These are phyloP conservation scores for Mucor plumbeus DNA, from an alignment of 371 early-diverging fungal species.

Conservation along the genomic window DNA sequence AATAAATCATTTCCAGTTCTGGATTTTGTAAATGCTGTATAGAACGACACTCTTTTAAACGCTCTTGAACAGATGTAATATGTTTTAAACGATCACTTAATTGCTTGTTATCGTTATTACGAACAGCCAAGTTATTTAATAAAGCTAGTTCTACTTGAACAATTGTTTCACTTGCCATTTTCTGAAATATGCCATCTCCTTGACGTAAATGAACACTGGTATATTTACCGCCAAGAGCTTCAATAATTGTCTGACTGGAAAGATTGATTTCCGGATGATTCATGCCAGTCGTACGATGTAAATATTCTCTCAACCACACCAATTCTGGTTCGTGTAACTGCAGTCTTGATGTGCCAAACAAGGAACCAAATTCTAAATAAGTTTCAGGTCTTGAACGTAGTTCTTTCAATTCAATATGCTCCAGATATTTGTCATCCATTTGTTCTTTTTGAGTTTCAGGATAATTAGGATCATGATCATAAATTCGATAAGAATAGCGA, in stretches of 20 bases:
- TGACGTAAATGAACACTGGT: slow-evolving; percentile 54
- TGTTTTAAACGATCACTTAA: background rate
- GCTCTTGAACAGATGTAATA: background rate
- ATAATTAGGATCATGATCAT: background rate
- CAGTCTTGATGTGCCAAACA: slow-evolving; percentile 40
- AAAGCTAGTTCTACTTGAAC: background rate
- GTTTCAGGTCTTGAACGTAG: slow-evolving; percentile 23
- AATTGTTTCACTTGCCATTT: slow-evolving; percentile 30
- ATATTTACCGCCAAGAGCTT: slow-evolving; percentile 38
- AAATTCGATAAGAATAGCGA: slow-evolving; percentile 24
- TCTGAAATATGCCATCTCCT: slow-evolving; percentile 49
- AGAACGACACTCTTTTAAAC: background rate
- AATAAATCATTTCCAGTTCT: slow-evolving; percentile 43
- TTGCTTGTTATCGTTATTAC: background rate
- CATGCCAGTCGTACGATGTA: slow-evolving; percentile 31
- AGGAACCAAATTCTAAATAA: slow-evolving; percentile 46
- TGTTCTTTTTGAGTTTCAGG: background rate
- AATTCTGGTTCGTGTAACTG: slow-evolving; percentile 22
- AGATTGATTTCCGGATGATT: slow-evolving; percentile 36
- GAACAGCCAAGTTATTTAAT: background rate
- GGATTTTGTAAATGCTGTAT: background rate
- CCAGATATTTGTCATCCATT: background rate
- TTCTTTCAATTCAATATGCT: background rate
- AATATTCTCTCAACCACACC: slow-evolving; percentile 21
- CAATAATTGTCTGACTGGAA: slow-evolving; percentile 25